phyloP scores from a whole-genome alignment of 2,329 filamentous ascomycete species.

The Epicoccum nigrum region DNA sequence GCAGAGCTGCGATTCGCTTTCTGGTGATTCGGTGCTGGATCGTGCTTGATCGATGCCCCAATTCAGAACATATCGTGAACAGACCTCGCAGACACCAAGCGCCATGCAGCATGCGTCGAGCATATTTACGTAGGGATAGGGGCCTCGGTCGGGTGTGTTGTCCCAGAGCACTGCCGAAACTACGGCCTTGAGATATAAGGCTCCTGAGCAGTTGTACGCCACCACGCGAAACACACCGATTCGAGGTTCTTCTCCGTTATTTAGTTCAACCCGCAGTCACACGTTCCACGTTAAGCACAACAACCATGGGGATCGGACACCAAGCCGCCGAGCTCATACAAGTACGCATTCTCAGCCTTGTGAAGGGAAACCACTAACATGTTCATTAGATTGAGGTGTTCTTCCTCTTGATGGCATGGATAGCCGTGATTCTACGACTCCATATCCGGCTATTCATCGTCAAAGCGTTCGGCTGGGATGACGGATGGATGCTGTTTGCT shows the following conservation, averaged over 20 bases:
- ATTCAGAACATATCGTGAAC: too few relatives aligned
- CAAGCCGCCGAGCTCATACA: conserved; percentile 3
- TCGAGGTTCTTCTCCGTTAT: too few relatives aligned
- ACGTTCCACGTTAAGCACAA: background rate
- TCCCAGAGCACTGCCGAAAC: too few relatives aligned
- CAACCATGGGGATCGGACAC: background rate
- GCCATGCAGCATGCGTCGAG: too few relatives aligned
- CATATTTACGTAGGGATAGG: too few relatives aligned
- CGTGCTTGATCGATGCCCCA: background rate
- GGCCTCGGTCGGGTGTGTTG: too few relatives aligned
- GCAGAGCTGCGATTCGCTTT: background rate
- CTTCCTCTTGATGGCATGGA: conserved; percentile 1
- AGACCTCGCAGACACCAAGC: too few relatives aligned
- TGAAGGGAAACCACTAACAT: background rate
- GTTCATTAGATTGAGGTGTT: background rate
- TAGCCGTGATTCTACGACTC: conserved; percentile 11
- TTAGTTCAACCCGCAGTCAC: background rate
- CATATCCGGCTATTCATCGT: conserved; percentile 19
- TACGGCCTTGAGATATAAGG: too few relatives aligned
- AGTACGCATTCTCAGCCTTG: too few relatives aligned
- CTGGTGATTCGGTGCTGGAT: background rate
- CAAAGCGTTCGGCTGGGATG: conserved; percentile 21
- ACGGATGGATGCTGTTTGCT: conserved; percentile 23
- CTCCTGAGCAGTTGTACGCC: too few relatives aligned
- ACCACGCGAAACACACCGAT: too few relatives aligned